These are phyloP conservation scores for Colletotrichum sublineola DNA, from an alignment of 2,329 filamentous ascomycete species.

Conservation along the genomic window DNA sequence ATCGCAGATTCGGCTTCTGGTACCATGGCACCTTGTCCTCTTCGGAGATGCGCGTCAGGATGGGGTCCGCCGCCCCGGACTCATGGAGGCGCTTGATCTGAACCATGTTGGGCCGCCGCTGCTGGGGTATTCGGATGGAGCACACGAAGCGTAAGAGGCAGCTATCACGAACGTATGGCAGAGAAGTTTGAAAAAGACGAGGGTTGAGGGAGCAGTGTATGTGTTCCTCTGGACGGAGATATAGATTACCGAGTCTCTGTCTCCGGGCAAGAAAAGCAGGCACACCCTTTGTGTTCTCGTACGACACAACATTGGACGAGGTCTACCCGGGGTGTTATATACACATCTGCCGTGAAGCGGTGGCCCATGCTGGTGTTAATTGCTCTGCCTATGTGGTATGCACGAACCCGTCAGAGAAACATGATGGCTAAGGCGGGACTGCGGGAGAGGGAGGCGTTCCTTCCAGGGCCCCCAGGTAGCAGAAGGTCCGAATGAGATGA, in stretches of 20 bases:
- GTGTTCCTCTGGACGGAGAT: conserved; percentile 26
- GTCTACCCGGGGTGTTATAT: conserved; percentile 28
- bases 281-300: not conserved
- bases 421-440: conserved; percentile 30
- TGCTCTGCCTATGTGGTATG: not conserved
- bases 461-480: conserved; percentile 18
- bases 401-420: conserved; percentile 3
- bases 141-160: not conserved
- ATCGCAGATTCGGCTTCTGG: conserved; percentile 70
- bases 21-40: conserved; percentile 64
- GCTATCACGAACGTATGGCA: not conserved
- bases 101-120: conserved; percentile 27
- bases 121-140: not conserved
- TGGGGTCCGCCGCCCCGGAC: conserved; percentile 46
- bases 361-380: not conserved
- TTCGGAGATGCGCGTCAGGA: conserved; percentile 50
- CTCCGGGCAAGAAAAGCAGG: conserved; percentile 11
- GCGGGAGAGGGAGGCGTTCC: conserved; percentile 33
- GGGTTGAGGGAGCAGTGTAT: not conserved
- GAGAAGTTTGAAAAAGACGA: not conserved
- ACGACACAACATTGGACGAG: conserved; percentile 8
- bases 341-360: conserved; percentile 7
- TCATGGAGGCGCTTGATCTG: conserved; percentile 35
- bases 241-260: conserved; percentile 22
- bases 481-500: conserved; percentile 41